Base-by-base conservation (phyloP, 2,329 filamentous ascomycete genomes). In the Aspergillus ochraceoroseus region DNA sequence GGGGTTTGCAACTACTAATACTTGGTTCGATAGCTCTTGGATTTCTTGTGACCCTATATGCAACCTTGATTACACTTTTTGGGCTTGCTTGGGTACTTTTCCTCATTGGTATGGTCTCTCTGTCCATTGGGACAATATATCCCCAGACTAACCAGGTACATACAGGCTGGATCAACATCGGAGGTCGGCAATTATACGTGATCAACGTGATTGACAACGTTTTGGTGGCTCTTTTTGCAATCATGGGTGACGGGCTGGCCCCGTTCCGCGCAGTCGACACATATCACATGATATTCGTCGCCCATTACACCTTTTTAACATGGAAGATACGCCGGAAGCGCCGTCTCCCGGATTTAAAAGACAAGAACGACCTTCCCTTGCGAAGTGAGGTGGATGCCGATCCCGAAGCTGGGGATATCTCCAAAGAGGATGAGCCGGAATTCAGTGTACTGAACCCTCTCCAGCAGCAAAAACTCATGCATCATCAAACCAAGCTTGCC, bases 41-140 rank as follows among this genome's bases (percentile, higher is more conserved):
- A 1, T 87, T 92, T 58, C 74, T 89, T 39, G 84, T 94, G 43
- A 92, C 86, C 0, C 66, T 94, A 3, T 94, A 94, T 62, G 87
- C 86, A 6, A 81, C 77, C 1, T 71, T 90, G 13, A 89, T 94
- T 53, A 92, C 87, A 0, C 71, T 89, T 0, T 94, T 94, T 53
- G 87, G 87, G 56, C 72, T 90, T 8, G 85, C 85, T 0, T 94
- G 87, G 87, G 87, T 94, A 1, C 74, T 94, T n/a, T 92, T 90
- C 65, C 70, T 94, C 39, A 94, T 94, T 59, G 85, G 82, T 70
- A 63, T 41, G 62, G 44, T 20, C 12, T 5, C 20, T 9, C 20
- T 22, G 5, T 22, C 9, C 11, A 6, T 12, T 32, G 9, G n/a
- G n/a, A n/a, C n/a, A n/a, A n/a, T n/a, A n/a, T n/a, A n/a, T n/a